Percentiles rank a stretch among this genome's conserved stretches.
These are phyloP conservation scores for Phylloporus arenicola DNA, from an alignment of 768 basidiomycete species.

Conservation along the genomic window DNA sequence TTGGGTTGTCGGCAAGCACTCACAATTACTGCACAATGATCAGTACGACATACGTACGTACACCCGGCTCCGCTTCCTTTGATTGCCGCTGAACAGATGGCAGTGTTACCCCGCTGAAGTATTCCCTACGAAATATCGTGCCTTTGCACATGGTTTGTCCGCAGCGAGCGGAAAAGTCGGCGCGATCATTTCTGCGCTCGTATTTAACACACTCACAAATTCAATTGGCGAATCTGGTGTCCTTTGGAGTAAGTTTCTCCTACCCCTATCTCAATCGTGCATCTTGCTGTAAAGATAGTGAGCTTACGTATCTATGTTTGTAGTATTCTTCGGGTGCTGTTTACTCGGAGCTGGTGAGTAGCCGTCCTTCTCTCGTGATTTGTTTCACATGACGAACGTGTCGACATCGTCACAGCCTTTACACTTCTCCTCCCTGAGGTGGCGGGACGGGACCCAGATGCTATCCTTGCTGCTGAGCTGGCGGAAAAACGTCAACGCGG, in stretches of 20 bases:
- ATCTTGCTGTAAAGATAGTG: neutral
- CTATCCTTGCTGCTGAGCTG: conserved; percentile 38
- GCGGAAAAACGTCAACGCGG: conserved; percentile 11
- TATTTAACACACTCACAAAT: conserved; percentile 55
- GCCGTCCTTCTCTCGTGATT: neutral
- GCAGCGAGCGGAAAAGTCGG: conserved; percentile 72
- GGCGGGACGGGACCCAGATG: conserved; percentile 46
- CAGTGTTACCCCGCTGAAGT: conserved; percentile 74
- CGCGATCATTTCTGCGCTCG: conserved; percentile 72
- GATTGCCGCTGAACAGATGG: conserved; percentile 1
- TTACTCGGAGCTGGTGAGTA: conserved; percentile 47
- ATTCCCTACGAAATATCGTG: conserved; percentile 72
- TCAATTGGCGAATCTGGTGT: conserved; percentile 60
- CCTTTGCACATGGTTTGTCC: conserved; percentile 68
- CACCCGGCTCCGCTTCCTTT: too few species aligned
- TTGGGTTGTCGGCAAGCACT: neutral
- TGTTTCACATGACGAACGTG: neutral
- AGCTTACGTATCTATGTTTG: neutral
- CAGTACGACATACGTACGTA: conserved; percentile 49
- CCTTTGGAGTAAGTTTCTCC: conserved; percentile 59
- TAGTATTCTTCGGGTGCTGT: conserved; percentile 66
- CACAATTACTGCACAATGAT: neutral
- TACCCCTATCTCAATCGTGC: neutral
- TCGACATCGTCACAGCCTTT: conserved; percentile 18
- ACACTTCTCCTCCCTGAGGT: conserved; percentile 50